phyloP scores from a whole-genome alignment of 2,329 filamentous ascomycete species.

The Cladophialophora bantiana region DNA sequence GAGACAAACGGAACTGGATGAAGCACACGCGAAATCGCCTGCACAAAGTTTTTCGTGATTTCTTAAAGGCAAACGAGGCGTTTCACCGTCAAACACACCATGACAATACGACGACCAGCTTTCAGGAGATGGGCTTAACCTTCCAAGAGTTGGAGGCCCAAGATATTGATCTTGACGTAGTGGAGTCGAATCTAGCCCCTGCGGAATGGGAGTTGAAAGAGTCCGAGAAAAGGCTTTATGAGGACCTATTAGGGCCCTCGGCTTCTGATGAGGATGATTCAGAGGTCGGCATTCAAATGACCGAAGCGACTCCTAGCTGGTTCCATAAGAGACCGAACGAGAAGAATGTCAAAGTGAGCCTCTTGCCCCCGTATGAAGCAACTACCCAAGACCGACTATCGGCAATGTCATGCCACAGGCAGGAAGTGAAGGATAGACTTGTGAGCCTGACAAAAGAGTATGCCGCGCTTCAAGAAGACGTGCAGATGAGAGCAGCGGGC shows the following conservation, averaged over 20 bases:
- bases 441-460: neutral
- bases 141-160: constrained; percentile 6
- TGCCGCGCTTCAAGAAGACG: constrained; percentile 2
- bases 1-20: constrained; percentile 16
- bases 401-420: neutral
- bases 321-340: neutral
- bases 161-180: neutral
- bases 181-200: constrained; percentile 13
- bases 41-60: neutral
- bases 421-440: neutral
- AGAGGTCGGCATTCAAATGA: neutral
- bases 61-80: neutral
- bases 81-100: neutral
- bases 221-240: constrained; percentile 11
- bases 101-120: neutral
- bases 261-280: constrained; percentile 1
- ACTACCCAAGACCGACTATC: neutral
- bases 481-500: neutral
- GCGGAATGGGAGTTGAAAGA: constrained; percentile 21
- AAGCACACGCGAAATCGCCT: neutral
- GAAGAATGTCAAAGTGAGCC: neutral
- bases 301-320: neutral
- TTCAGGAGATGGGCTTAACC: neutral
- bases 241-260: neutral
- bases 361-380: neutral